Evolutionary conservation across 2,329 filamentous ascomycete species (phyloP), one percentile per base, ranked within the genome.

Genomic region (Diaporthe nobilis): DNA sequence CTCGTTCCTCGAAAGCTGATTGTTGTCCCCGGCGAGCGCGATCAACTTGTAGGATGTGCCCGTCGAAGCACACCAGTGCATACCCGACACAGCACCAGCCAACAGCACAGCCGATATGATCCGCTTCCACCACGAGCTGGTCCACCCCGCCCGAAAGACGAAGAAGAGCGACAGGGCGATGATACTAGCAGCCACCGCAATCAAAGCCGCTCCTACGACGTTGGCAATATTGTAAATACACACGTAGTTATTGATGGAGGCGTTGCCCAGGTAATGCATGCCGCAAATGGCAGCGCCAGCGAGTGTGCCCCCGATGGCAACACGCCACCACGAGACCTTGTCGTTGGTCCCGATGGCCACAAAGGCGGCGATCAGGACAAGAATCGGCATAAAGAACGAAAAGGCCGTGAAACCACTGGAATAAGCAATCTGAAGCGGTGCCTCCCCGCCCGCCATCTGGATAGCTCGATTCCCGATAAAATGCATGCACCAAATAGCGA

Each of bases 181-280:
- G 20, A 91, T 91, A 77, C 93, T 95, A 9, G 94, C 93, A 12
- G 90, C 88, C 4, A 95, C 88, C 6, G 95, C 93, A 77, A 97
- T 95, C 61, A 93, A 82, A 28, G 91, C 91, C 7, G 95, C 91
- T 3, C 92, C 94, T 3, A 93, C 85, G 22, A 97, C 89, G 80
- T 92, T 91, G 31, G 84, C 85, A 20, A 85, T 81, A 4, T 85
- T 83, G 79, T 96, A 95, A 15, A 87, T 84, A 79, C 94, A 92
- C 5, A 82, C 84, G 81, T 97, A 98, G 82, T 97, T 96, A 39
- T 88, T 88, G 77, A 96, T 95, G 47, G 94, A 95, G 44, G 93
- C 90, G 81, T 97, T 95, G n/a, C 94, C 94, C 25, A 96, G 87
- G 80, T 97, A 97, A 82, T 97, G 94, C 95, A 97, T 97, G 44